These are phyloP conservation scores for Tulasnella sp. DNA, from an alignment of 768 basidiomycete species.

Conservation along the genomic window DNA sequence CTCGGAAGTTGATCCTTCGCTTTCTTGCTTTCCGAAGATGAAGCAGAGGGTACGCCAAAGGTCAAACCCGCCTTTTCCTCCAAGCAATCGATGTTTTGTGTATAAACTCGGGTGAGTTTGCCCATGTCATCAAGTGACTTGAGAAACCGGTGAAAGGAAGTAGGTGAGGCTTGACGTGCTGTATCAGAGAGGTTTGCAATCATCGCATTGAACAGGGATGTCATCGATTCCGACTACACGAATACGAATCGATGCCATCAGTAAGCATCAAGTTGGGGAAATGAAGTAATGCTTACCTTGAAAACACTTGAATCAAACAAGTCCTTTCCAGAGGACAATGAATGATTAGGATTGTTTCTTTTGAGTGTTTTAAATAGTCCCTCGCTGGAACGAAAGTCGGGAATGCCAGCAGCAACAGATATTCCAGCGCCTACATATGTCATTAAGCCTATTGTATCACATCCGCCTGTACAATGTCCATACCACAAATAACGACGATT, in stretches of 20 bases:
- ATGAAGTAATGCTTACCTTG: constrained; percentile 49
- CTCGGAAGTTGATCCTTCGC: not conserved
- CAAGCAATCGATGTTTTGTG: constrained; percentile 87
- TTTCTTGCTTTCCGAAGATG: constrained; percentile 24
- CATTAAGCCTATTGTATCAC: constrained; percentile 1
- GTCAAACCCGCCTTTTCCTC: constrained; percentile 77
- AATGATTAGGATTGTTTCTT: constrained; percentile 61
- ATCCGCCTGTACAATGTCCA: too few species aligned
- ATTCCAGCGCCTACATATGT: constrained; percentile 64
- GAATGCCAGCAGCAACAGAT: constrained; percentile 76
- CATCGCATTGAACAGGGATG: constrained; percentile 76
- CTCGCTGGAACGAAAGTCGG: constrained; percentile 73
- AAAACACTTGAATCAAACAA: constrained; percentile 86
- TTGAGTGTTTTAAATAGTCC: constrained; percentile 71
- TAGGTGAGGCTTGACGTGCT: constrained; percentile 59
- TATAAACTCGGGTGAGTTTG: constrained; percentile 72
- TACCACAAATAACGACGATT: too few species aligned
- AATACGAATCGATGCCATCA: constrained; percentile 2
- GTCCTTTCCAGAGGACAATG: constrained; percentile 65
- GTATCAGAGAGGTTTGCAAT: constrained; percentile 68
- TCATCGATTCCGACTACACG: constrained; percentile 55
- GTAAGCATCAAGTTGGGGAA: not conserved
- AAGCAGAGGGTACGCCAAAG: constrained; percentile 64
- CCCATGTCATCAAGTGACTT: constrained; percentile 62
- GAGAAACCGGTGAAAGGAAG: constrained; percentile 66